These are phyloP conservation scores for Lepidium africanum DNA, from an alignment of 345 rosid genomes.

Conservation along the genomic window DNA sequence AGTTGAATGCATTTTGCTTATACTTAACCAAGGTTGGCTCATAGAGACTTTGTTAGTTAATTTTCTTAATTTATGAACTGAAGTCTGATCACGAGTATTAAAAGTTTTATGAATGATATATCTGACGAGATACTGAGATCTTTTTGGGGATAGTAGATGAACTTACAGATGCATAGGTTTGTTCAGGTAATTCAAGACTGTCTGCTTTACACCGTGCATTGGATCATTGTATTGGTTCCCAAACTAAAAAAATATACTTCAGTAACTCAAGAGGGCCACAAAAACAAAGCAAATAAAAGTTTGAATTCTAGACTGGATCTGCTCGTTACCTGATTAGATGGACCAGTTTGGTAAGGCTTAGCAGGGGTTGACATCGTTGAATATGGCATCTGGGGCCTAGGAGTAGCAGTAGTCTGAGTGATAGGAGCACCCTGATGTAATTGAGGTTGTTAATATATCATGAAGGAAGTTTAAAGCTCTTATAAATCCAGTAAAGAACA, in stretches of 20 bases:
- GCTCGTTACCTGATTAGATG: slow-evolving; percentile 49
- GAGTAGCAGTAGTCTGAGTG: slow-evolving; percentile 12
- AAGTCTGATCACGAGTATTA: neutral
- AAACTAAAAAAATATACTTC: slow-evolving; percentile 30
- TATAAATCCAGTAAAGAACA: neutral
- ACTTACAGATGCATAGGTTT: slow-evolving; percentile 68
- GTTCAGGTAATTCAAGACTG: slow-evolving; percentile 48
- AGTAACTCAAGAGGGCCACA: neutral
- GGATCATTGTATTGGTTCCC: slow-evolving; percentile 33
- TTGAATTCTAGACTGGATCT: neutral
- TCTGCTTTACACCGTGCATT: slow-evolving; percentile 35
- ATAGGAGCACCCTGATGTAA: slow-evolving; percentile 35
- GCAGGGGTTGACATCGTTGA: slow-evolving; percentile 35
- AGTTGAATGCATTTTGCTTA: neutral
- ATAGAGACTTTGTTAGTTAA: neutral
- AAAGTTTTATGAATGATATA: neutral
- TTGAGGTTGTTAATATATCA: slow-evolving; percentile 7
- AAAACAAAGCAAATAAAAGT: neutral
- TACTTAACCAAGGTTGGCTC: neutral
- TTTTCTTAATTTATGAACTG: neutral
- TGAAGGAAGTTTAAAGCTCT: neutral
- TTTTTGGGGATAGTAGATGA: slow-evolving; percentile 2
- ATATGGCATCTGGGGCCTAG: slow-evolving; percentile 54
- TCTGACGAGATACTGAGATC: neutral
- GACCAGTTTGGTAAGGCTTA: slow-evolving; percentile 40